A percentile compares a stretch with the other conserved stretches of the same genome.
phyloP scores from a whole-genome alignment of 768 basidiomycete genomes.

The Hirschioporus abietinus region DNA sequence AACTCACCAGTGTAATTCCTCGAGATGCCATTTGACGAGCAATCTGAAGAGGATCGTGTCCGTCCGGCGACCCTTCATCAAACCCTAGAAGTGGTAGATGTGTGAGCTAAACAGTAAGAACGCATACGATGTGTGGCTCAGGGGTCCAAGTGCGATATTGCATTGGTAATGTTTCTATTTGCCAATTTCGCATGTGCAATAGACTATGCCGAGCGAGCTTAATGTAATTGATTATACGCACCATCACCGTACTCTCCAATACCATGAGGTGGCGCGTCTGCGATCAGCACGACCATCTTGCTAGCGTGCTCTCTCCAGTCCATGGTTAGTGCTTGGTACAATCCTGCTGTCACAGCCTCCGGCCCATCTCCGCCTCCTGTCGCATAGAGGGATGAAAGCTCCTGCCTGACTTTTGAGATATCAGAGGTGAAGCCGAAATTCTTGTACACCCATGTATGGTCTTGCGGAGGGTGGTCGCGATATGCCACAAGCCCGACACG shows the following conservation, averaged over 20 bases:
- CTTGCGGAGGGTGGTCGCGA: slow-evolving; percentile 96
- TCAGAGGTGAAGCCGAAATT: slow-evolving; percentile 94
- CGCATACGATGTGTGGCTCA: not conserved
- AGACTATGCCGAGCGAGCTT: not conserved
- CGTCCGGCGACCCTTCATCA: slow-evolving; percentile 91
- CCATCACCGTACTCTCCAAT: slow-evolving; percentile 97
- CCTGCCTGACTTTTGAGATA: slow-evolving; percentile 78
- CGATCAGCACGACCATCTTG: slow-evolving; percentile 96
- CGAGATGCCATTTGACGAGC: slow-evolving; percentile 85
- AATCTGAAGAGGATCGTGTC: slow-evolving; percentile 82
- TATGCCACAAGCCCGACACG: slow-evolving; percentile 92
- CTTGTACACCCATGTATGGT: slow-evolving; percentile 90
- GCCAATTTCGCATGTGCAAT: not conserved
- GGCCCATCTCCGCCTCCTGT: slow-evolving; percentile 93
- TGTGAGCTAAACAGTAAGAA: slow-evolving; percentile 8
- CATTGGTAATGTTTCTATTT: not conserved
- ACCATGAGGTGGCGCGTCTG: slow-evolving; percentile 96
- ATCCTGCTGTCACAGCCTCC: slow-evolving; percentile 91
- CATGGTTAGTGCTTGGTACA: slow-evolving; percentile 83
- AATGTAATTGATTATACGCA: slow-evolving; percentile 27
- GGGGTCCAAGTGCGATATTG: not conserved
- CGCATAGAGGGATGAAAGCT: slow-evolving; percentile 80
- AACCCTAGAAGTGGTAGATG: slow-evolving; percentile 50
- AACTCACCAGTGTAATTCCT: slow-evolving; percentile 83
- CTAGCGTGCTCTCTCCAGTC: slow-evolving; percentile 85